phyloP scores from a whole-genome alignment of 306 rosid genomes.

The Rosa lucieae region DNA sequence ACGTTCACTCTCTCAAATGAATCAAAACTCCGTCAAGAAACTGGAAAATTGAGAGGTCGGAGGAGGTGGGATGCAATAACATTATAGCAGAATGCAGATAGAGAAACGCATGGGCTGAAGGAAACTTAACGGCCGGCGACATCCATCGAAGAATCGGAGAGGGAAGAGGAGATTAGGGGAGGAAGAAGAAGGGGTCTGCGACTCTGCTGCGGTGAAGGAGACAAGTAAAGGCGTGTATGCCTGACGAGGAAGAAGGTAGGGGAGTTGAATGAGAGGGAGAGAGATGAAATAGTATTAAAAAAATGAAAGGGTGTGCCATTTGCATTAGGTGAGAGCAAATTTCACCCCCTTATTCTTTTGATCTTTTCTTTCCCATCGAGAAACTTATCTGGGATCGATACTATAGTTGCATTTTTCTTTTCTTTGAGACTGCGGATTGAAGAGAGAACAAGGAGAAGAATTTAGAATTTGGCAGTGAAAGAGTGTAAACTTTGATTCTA shows the following conservation, averaged over 20 bases:
- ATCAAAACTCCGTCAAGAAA: background rate
- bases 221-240: background rate
- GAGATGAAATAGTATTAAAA: slow-evolving; percentile 8
- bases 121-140: slow-evolving; percentile 8
- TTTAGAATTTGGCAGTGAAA: no score
- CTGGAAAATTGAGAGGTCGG: slow-evolving; percentile 2
- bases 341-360: background rate
- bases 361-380: no score
- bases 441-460: no score
- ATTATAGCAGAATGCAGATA: slow-evolving; percentile 19
- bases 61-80: background rate
- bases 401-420: no score
- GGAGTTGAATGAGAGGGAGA: background rate
- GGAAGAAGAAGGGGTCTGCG: slow-evolving; percentile 16
- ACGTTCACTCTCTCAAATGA: background rate
- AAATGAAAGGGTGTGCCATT: no score
- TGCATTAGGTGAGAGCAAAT: no score
- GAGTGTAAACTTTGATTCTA: no score
- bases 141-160: background rate
- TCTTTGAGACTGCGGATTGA: no score
- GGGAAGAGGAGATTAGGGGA: background rate
- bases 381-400: no score
- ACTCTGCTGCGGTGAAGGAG: slow-evolving; percentile 3
- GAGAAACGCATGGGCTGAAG: slow-evolving; percentile 3
- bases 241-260: background rate